A percentile compares a stretch with the other conserved stretches of the same genome.
phyloP scores from a whole-genome alignment of 768 basidiomycete genomes.

The Exidia glandulosa region DNA sequence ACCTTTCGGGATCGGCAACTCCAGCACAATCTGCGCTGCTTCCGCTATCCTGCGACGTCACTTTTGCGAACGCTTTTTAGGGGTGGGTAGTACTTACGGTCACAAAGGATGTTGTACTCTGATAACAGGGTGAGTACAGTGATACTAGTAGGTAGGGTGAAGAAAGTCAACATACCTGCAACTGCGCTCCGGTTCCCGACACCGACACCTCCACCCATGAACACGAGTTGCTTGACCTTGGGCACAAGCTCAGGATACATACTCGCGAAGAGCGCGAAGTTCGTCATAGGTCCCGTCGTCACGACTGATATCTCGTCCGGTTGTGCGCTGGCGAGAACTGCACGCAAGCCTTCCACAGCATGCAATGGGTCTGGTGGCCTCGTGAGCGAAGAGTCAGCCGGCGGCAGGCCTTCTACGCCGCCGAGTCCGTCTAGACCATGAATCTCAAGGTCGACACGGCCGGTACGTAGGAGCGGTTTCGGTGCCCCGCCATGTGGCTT shows the following conservation, averaged over 20 bases:
- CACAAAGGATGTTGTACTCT: constrained; percentile 78
- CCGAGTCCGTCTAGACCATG: constrained; percentile 77
- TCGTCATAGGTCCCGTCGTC: constrained; percentile 80
- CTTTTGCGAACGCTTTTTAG: neutral
- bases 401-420: constrained; percentile 69
- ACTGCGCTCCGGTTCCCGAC: constrained; percentile 70
- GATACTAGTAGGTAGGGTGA: neutral
- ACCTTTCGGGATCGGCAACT: constrained; percentile 49
- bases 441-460: constrained; percentile 61
- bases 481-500: constrained; percentile 59
- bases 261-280: constrained; percentile 56
- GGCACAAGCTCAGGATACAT: constrained; percentile 37
- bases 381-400: constrained; percentile 36
- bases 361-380: constrained; percentile 35
- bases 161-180: constrained; percentile 37
- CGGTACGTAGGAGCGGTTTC: constrained; percentile 54
- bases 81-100: constrained; percentile 42
- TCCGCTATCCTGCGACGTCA: constrained; percentile 41
- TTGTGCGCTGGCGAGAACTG: constrained; percentile 30
- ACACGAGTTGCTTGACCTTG: constrained; percentile 59
- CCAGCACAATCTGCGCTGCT: constrained; percentile 70
- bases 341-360: constrained; percentile 63
- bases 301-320: constrained; percentile 63
- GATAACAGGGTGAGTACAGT: neutral
- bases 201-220: constrained; percentile 90